Conservation (phyloP, 176 grass and related monocot genomes). For the Cymbopogon citratus region DNA sequence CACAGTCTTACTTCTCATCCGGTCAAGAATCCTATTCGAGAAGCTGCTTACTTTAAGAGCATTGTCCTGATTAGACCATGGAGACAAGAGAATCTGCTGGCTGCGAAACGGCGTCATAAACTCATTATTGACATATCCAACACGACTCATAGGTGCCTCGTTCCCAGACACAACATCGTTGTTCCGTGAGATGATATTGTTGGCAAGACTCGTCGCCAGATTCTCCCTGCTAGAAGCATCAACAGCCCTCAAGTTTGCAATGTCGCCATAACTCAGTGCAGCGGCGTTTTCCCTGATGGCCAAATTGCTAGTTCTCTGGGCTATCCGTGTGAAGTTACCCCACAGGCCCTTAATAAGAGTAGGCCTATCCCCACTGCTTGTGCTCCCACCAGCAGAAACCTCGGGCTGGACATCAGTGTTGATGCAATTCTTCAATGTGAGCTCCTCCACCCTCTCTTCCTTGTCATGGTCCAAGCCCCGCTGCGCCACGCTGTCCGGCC, state of each 20-base stretch:
- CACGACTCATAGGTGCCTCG: conserved; percentile 12
- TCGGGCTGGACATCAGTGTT: conserved; percentile 17
- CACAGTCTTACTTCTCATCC: conserved; percentile 40
- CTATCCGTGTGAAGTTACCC: conserved; percentile 70
- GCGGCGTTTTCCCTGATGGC: conserved; percentile 11
- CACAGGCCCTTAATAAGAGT: conserved; percentile 55
- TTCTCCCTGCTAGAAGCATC: conserved; percentile 25
- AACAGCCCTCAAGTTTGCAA: conserved; percentile 24
- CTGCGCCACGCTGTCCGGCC: conserved; percentile 33
- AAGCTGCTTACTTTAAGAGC: conserved; percentile 34
- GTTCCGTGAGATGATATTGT: not conserved
- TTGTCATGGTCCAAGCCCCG: conserved; percentile 8
- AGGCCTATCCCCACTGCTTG: conserved; percentile 49
- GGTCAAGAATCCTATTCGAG: conserved; percentile 40
- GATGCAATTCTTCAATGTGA: conserved; percentile 73
- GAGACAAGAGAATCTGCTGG: conserved; percentile 31
- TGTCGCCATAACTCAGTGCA: not conserved
- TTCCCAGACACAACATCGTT: not conserved
- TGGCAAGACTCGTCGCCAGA: not conserved
- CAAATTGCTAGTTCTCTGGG: conserved; percentile 35
- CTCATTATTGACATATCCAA: conserved; percentile 28
- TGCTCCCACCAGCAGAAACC: conserved; percentile 47
- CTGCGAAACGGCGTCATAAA: conserved; percentile 33
- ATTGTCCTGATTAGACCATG: conserved; percentile 29
- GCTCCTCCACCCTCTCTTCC: conserved; percentile 79